Percentiles rank a stretch among this genome's conserved stretches.
phyloP scores from a whole-genome alignment of 306 rosid species.

The Begonia fuchsioides region DNA sequence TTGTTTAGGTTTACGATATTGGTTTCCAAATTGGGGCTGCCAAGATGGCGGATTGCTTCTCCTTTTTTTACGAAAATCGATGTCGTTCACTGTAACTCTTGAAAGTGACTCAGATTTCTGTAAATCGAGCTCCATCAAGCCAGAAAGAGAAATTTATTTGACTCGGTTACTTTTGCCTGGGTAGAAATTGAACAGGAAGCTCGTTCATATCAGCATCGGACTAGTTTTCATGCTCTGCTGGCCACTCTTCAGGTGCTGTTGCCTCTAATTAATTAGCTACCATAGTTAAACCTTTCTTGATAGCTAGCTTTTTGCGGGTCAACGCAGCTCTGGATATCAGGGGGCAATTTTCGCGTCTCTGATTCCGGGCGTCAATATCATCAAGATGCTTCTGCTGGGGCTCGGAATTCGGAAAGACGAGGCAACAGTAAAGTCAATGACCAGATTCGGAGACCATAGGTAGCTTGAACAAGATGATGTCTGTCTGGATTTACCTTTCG shows the following conservation, averaged over 20 bases:
- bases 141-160: too few relatives aligned
- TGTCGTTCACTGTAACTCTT: too few relatives aligned
- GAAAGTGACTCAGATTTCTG: too few relatives aligned
- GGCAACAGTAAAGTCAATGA: constrained; percentile 81
- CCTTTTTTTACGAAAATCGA: too few relatives aligned
- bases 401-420: constrained; percentile 71
- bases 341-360: constrained; percentile 45
- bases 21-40: too few relatives aligned
- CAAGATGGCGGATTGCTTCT: too few relatives aligned
- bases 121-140: too few relatives aligned
- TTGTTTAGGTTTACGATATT: too few relatives aligned
- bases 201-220: constrained; percentile 79
- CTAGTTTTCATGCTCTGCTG: constrained; percentile 86
- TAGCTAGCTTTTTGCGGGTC: constrained; percentile 9
- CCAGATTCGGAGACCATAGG: constrained; percentile 86
- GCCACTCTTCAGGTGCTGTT: constrained; percentile 76
- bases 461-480: too few relatives aligned
- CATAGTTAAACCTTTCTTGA: background rate
- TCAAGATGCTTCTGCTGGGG: constrained; percentile 69
- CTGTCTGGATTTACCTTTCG: too few relatives aligned
- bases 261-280: background rate
- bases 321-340: constrained; percentile 32
- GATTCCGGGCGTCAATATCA: constrained; percentile 58
- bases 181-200: constrained; percentile 87
- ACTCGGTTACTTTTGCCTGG: constrained; percentile 9